A percentile compares a stretch with the other conserved stretches of the same genome.
phyloP scores from a whole-genome alignment of 371 early-diverging fungal genomes.

The Vairimorpha ceranae region DNA sequence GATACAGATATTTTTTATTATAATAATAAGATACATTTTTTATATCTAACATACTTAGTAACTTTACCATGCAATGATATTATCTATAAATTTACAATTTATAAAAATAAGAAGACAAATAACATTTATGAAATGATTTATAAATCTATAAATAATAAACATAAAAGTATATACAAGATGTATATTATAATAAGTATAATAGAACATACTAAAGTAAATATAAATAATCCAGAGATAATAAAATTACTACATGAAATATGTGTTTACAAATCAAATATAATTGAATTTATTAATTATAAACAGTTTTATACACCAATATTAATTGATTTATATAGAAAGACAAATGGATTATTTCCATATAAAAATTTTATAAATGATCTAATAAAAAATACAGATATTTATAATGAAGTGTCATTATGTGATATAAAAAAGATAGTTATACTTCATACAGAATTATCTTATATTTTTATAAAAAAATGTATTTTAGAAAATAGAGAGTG shows the following conservation, averaged over 20 bases:
- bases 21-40: background rate
- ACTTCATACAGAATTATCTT: background rate
- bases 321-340: conserved; percentile 28
- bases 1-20: background rate
- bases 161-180: conserved; percentile 6
- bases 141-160: background rate
- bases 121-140: background rate
- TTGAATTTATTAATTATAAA: background rate
- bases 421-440: conserved; percentile 20
- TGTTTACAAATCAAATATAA: background rate
- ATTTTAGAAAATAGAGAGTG: conserved; percentile 16
- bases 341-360: background rate
- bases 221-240: background rate
- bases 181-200: background rate
- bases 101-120: background rate
- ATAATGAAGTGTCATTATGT: background rate
- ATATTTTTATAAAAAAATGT: conserved; percentile 13
- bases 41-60: background rate
- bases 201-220: background rate
- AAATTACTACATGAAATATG: background rate
- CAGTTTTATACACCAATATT: background rate
- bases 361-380: background rate
- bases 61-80: background rate
- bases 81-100: background rate
- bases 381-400: background rate